Conservation (phyloP, 2,329 filamentous ascomycete species). For the Biscogniauxia sp. region DNA sequence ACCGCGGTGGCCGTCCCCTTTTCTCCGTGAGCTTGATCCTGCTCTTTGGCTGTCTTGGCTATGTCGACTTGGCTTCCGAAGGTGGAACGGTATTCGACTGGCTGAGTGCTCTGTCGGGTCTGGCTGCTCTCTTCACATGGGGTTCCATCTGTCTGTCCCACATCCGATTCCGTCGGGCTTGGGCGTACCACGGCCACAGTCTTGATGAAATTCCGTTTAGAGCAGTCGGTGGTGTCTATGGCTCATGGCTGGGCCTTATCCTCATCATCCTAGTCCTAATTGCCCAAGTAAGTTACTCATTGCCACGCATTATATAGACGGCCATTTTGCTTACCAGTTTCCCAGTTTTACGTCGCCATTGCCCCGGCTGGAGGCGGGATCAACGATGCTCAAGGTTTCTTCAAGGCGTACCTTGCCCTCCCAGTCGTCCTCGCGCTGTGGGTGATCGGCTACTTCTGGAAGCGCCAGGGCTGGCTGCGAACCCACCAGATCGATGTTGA, state of each 20-base stretch:
- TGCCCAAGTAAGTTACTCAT: conserved; percentile 42
- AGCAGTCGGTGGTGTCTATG: conserved; percentile 58
- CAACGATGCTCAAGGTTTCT: conserved; percentile 46
- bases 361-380: conserved; percentile 27
- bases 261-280: conserved; percentile 56
- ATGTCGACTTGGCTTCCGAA: conserved; percentile 42
- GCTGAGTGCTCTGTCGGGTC: conserved; percentile 63
- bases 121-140: conserved; percentile 67
- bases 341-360: conserved; percentile 47
- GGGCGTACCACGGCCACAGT: conserved; percentile 59
- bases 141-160: conserved; percentile 66
- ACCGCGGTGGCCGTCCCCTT: conserved; percentile 55
- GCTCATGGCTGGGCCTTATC: conserved; percentile 62
- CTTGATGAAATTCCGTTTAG: conserved; percentile 66
- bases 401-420: conserved; percentile 52
- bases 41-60: conserved; percentile 50
- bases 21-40: conserved; percentile 47
- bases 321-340: conserved; percentile 10
- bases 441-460: conserved; percentile 59
- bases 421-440: conserved; percentile 56
- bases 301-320: not conserved
- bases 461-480: conserved; percentile 56
- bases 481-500: conserved; percentile 65
- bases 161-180: conserved; percentile 66
- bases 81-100: conserved; percentile 59